These are phyloP conservation scores for Plasmodium ovale DNA, from an alignment of 169 alveolate species.

Conservation along the genomic window DNA sequence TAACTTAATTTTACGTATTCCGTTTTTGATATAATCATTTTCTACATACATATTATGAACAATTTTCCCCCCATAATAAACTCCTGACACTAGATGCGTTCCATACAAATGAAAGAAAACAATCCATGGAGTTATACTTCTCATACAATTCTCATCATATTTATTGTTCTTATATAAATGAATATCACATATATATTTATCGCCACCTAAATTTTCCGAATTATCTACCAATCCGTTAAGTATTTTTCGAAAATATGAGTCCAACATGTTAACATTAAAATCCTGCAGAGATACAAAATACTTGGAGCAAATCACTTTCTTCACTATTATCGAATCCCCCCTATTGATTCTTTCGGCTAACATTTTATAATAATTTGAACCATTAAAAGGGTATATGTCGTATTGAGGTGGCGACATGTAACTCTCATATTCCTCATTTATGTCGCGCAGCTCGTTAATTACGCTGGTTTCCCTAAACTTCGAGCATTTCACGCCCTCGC, in stretches of 20 bases:
- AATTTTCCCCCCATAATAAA: conserved; percentile 88
- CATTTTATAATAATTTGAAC: conserved; percentile 82
- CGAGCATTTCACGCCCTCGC: conserved; percentile 12
- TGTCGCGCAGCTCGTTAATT: conserved; percentile 37
- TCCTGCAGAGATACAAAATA: conserved; percentile 85
- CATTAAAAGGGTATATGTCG: conserved; percentile 75
- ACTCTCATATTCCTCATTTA: conserved; percentile 41
- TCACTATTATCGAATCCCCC: conserved; percentile 80
- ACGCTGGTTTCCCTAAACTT: background rate
- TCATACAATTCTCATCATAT: conserved; percentile 79
- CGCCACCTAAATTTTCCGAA: conserved; percentile 77
- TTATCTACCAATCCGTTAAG: conserved; percentile 78
- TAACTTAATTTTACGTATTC: conserved; percentile 3
- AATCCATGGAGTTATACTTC: conserved; percentile 87
- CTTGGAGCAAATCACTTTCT: conserved; percentile 84
- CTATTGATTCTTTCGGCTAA: conserved; percentile 78
- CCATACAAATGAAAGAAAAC: conserved; percentile 85
- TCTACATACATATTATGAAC: conserved; percentile 84
- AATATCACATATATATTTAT: conserved; percentile 77
- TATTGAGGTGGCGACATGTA: conserved; percentile 12
- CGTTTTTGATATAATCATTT: conserved; percentile 18
- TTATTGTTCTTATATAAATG: conserved; percentile 78
- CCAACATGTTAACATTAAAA: conserved; percentile 36
- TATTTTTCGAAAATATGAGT: conserved; percentile 79
- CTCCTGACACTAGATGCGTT: conserved; percentile 86